These are phyloP conservation scores for Serendipita sp. DNA, from an alignment of 768 basidiomycete species.

Conservation along the genomic window DNA sequence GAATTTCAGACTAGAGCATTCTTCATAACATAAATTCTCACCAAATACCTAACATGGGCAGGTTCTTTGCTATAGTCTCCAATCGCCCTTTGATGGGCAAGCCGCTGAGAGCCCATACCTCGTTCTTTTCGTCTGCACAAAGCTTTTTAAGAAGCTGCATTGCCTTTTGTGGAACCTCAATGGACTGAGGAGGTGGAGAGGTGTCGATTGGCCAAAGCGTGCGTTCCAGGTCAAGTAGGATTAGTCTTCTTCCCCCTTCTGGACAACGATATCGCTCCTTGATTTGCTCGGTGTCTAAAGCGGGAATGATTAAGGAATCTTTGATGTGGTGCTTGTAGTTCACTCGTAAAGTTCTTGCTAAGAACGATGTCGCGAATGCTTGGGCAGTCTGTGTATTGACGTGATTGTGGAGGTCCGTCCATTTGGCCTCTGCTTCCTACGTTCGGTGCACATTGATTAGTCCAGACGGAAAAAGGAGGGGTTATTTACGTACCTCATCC, in stretches of 20 bases:
- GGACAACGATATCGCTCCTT: conserved; percentile 41
- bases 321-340: conserved; percentile 43
- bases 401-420: conserved; percentile 77
- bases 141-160: conserved; percentile 40
- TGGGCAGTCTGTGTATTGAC: conserved; percentile 80
- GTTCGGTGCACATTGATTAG: no score
- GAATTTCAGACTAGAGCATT: background rate
- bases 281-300: conserved; percentile 33
- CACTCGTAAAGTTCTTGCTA: conserved; percentile 55
- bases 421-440: conserved; percentile 48
- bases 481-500: conserved; percentile 23
- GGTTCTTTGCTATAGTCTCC: conserved; percentile 41
- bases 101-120: conserved; percentile 73
- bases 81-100: conserved; percentile 46
- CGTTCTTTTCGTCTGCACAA: conserved; percentile 47
- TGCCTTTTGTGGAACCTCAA: conserved; percentile 23
- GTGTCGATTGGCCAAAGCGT: conserved; percentile 42
- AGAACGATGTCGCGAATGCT: conserved; percentile 63
- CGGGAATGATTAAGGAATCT: conserved; percentile 21
- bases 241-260: conserved; percentile 29
- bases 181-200: background rate
- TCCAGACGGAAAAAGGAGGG: no score
- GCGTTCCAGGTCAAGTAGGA: conserved; percentile 67
- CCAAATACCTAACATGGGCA: conserved; percentile 63
- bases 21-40: conserved; percentile 22